phyloP scores from a whole-genome alignment of 73 alveolate species.

The Tetrahymena thermophila region DNA sequence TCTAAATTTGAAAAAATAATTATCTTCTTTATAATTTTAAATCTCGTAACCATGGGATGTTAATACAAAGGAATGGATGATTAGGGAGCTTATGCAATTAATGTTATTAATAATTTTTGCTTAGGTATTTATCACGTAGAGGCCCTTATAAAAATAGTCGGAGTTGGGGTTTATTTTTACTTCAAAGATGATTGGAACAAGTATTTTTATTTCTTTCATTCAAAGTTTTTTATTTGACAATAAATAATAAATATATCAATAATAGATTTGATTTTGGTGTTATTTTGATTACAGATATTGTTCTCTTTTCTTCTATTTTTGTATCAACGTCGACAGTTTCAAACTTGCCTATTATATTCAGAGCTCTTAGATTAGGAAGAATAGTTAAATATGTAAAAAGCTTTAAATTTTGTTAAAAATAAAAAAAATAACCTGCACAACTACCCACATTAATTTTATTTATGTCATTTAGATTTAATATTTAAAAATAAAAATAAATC shows the following conservation, averaged over 20 bases:
- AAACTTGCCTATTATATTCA: not conserved
- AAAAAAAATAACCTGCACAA: not conserved
- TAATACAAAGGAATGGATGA: constrained; percentile 21
- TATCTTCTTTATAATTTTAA: constrained; percentile 6
- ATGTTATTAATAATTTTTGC: constrained; percentile 10
- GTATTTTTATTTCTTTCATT: constrained; percentile 20
- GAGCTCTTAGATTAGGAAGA: constrained; percentile 4
- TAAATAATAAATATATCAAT: not conserved
- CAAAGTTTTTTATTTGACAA: not conserved
- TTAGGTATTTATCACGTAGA: constrained; percentile 36
- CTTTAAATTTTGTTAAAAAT: not conserved
- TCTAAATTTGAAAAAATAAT: constrained; percentile 2
- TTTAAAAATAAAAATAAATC: no score
- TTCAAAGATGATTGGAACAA: not conserved
- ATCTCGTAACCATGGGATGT: constrained; percentile 34
- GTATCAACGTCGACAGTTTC: not conserved
- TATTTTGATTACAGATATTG: not conserved
- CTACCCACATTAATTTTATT: no score
- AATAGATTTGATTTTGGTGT: not conserved
- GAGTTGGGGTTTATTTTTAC: constrained; percentile 18
- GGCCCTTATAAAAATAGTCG: constrained; percentile 13
- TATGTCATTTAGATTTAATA: no score
- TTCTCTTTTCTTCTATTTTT: not conserved
- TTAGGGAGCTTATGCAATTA: not conserved
- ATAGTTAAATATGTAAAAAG: not conserved